phyloP scores from a whole-genome alignment of 2,329 filamentous ascomycete genomes.

The Aspergillus tanneri region DNA sequence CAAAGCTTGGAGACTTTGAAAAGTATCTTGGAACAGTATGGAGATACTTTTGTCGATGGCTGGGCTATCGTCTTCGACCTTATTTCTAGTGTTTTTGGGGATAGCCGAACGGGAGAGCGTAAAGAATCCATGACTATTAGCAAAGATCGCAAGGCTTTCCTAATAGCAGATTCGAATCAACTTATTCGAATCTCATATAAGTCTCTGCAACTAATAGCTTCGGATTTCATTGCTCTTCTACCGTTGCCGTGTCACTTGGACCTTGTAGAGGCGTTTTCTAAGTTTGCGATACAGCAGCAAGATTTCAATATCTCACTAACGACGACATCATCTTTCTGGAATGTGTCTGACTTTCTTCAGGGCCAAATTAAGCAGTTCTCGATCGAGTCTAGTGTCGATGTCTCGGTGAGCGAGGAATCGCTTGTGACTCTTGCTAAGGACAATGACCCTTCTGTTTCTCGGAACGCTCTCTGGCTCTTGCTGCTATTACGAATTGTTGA shows the following conservation, averaged over 20 bases:
- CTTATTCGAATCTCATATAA: slow-evolving; percentile 84
- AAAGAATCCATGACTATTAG: slow-evolving; percentile 10
- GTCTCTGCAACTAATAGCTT: slow-evolving; percentile 88
- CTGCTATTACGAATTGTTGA: slow-evolving; percentile 42
- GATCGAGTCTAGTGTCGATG: slow-evolving; percentile 38
- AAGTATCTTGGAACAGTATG: slow-evolving; percentile 80
- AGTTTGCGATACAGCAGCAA: slow-evolving; percentile 84
- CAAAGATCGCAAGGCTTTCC: slow-evolving; percentile 21
- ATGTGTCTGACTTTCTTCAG: slow-evolving; percentile 81
- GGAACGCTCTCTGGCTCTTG: slow-evolving; percentile 35
- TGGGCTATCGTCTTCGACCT: slow-evolving; percentile 87
- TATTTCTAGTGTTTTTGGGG: slow-evolving; percentile 75
- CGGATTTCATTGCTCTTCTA: slow-evolving; percentile 79
- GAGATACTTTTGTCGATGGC: slow-evolving; percentile 75
- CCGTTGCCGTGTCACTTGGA: slow-evolving; percentile 70
- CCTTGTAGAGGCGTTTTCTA: slow-evolving; percentile 82
- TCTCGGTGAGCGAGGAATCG: slow-evolving; percentile 56
- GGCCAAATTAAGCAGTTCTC: slow-evolving; percentile 46
- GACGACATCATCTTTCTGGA: slow-evolving; percentile 94
- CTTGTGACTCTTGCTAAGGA: slow-evolving; percentile 60
- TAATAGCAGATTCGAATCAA: slow-evolving; percentile 58
- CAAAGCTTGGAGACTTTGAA: slow-evolving; percentile 77
- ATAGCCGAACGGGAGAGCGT: slow-evolving; percentile 38
- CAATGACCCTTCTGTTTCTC: slow-evolving; percentile 58
- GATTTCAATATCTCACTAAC: slow-evolving; percentile 95